Base-by-base conservation (phyloP, 2,329 filamentous ascomycete species). In the Grosmannia huntii region DNA sequence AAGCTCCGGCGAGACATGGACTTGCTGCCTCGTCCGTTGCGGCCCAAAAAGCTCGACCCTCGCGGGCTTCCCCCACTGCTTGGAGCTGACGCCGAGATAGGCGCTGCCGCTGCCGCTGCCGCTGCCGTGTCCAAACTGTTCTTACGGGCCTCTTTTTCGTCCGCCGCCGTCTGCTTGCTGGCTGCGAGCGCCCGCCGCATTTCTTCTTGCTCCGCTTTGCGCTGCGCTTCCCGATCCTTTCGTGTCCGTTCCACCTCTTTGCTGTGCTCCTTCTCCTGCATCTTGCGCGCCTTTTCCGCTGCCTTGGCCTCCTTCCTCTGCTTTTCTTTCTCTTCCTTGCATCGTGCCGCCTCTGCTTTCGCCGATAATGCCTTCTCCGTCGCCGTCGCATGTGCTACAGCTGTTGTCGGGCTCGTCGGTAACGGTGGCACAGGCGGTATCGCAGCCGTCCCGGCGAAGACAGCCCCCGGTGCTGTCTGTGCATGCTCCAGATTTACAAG, bases 1-100 rank as follows among this genome's bases (percentile, higher is more conserved):
- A 89, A 85, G 64, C 87, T 87, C 70, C 86, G 89, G 62, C 85
- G 82, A 54, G 87, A 82, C 74, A 95, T 80, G 62, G 88, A 90
- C 73, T 89, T 92, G 69, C 85, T 89, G 11, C 83, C 83, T 57
- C 85, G 79, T 64, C 84, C 81, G 62, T 87, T 84, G 51, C 88
- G 78, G 65, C 82, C 83, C 49, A 94, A 73, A 33, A 82, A 75
- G 5, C 76, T 73, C 33, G 50, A 25, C 49, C 33, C 14, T 5
- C 14, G 19, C 7, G 46, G 68, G 56, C 66, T 25, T 44, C 21
- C 28, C 28, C 9, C 46, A 23, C 46, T 23, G 5, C 49, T 41
- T 9, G 48, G 7, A 5, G 56, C 19, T 11, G 49, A 14, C 16
- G 54, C 44, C 3, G 59, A 44, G 12, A 55, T n/a, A 14, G 54